phyloP scores from a whole-genome alignment of 345 rosid species.

The Euphorbia peplus region DNA sequence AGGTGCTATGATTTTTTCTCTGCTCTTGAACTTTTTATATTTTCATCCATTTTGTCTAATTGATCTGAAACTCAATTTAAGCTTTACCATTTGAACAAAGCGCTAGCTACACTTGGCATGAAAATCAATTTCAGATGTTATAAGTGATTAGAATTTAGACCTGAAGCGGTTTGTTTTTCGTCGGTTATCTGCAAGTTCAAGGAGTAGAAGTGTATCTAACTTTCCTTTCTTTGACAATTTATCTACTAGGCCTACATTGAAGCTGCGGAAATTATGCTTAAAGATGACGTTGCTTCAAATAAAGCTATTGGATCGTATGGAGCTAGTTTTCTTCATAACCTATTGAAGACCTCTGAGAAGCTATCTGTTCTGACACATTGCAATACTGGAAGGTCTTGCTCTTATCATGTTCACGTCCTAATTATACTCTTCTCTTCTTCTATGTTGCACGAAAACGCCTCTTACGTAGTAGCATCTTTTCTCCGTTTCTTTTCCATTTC shows the following conservation, averaged over 20 bases:
- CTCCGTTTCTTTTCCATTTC: no score
- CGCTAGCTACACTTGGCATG: not conserved
- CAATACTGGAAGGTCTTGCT: slow-evolving; percentile 84
- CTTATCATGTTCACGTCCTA: not conserved
- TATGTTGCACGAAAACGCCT: no score
- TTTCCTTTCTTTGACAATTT: slow-evolving; percentile 6
- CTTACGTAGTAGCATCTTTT: no score
- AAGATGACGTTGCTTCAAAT: slow-evolving; percentile 87
- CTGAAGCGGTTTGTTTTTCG: not conserved
- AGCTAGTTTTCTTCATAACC: slow-evolving; percentile 50
- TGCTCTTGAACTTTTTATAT: not conserved
- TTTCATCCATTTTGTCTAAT: not conserved
- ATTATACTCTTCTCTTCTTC: not conserved
- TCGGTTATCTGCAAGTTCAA: not conserved
- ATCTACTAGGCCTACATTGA: slow-evolving; percentile 55
- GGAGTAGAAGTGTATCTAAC: not conserved
- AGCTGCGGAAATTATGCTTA: slow-evolving; percentile 82
- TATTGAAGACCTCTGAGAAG: slow-evolving; percentile 36
- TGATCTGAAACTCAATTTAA: slow-evolving; percentile 8
- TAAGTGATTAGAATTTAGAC: not conserved
- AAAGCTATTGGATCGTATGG: slow-evolving; percentile 84
- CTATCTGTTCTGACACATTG: slow-evolving; percentile 86
- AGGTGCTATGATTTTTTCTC: slow-evolving; percentile 32
- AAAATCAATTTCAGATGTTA: not conserved
- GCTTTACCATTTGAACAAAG: not conserved